Evolutionary conservation across 192 early-diverging fungal genomes (phyloP).

Genomic region (Linnemannia schmuckeri): DNA sequence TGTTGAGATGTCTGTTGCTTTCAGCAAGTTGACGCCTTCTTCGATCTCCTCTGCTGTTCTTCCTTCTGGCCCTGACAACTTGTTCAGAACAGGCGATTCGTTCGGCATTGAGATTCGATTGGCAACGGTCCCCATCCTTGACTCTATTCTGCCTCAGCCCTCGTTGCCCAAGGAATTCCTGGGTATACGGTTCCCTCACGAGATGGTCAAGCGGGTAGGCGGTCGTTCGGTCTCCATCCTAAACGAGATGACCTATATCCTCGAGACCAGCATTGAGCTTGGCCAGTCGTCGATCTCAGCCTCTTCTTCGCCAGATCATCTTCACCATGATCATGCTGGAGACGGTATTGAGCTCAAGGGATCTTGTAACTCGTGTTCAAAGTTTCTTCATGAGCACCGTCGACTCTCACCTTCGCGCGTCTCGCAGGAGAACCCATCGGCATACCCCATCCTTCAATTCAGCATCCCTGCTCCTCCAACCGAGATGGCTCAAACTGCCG

Average conservation of each 20-base stretch:
- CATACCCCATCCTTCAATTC: slow-evolving; percentile 35
- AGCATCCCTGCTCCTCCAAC: slow-evolving; percentile 4
- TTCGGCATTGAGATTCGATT: slow-evolving; percentile 35
- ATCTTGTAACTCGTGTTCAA: slow-evolving; percentile 18
- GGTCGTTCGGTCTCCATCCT: slow-evolving; percentile 19
- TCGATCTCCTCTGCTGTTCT: neutral
- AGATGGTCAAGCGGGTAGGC: slow-evolving; percentile 33
- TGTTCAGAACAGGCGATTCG: slow-evolving; percentile 38
- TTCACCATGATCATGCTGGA: slow-evolving; percentile 9
- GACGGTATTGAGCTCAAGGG: slow-evolving; percentile 28
- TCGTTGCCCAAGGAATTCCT: slow-evolving; percentile 24
- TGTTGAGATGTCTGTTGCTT: slow-evolving; percentile 20
- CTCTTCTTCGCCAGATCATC: neutral
- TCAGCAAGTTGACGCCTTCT: neutral
- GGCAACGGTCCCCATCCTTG: slow-evolving; percentile 7
- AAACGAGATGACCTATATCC: slow-evolving; percentile 44
- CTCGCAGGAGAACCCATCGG: neutral
- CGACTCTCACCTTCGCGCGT: neutral
- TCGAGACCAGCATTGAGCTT: slow-evolving; percentile 25
- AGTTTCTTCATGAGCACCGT: slow-evolving; percentile 16
- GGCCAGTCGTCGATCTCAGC: slow-evolving; percentile 5
- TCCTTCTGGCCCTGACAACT: neutral
- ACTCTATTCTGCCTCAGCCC: neutral
- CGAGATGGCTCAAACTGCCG: neutral
- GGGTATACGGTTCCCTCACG: slow-evolving; percentile 40